A percentile compares a stretch with the other conserved stretches of the same genome.
phyloP scores from a whole-genome alignment of 768 basidiomycete genomes.

The Kwoniella newhampshirensis region DNA sequence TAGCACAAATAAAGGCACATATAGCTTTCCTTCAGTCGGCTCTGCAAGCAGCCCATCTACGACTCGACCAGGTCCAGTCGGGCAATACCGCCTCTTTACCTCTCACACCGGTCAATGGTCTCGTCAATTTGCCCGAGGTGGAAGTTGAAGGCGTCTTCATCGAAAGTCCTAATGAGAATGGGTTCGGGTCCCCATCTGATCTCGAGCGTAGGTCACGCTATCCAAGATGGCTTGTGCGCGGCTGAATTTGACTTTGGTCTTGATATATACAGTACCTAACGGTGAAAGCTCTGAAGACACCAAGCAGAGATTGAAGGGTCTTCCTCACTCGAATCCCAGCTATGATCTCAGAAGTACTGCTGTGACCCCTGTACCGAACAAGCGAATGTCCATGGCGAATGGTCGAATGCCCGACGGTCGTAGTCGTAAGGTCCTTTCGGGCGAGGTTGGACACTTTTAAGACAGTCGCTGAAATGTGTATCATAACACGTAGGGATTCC shows the following conservation, averaged over 20 bases:
- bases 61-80: slow-evolving; percentile 15
- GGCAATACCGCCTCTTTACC: slow-evolving; percentile 17
- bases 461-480: background rate
- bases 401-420: slow-evolving; percentile 27
- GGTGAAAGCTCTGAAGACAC: background rate
- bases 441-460: too few relatives aligned
- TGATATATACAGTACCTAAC: background rate
- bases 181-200: slow-evolving; percentile 8
- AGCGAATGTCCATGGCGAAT: slow-evolving; percentile 1
- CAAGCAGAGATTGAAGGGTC: slow-evolving; percentile 5
- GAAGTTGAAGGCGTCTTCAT: slow-evolving; percentile 14
- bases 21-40: slow-evolving; percentile 20
- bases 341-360: slow-evolving; percentile 37
- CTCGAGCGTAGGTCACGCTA: slow-evolving; percentile 1
- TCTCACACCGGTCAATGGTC: slow-evolving; percentile 19
- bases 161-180: slow-evolving; percentile 1
- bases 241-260: background rate
- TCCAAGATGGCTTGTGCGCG: background rate
- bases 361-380: slow-evolving; percentile 20
- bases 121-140: slow-evolving; percentile 12
- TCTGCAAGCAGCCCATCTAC: slow-evolving; percentile 26
- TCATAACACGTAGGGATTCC: slow-evolving; percentile 33
- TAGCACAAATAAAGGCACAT: slow-evolving; percentile 31
- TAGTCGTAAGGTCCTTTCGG: slow-evolving; percentile 32
- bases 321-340: slow-evolving; percentile 38